phyloP scores from a whole-genome alignment of 345 rosid genomes.

The Lumnitzera littorea region DNA sequence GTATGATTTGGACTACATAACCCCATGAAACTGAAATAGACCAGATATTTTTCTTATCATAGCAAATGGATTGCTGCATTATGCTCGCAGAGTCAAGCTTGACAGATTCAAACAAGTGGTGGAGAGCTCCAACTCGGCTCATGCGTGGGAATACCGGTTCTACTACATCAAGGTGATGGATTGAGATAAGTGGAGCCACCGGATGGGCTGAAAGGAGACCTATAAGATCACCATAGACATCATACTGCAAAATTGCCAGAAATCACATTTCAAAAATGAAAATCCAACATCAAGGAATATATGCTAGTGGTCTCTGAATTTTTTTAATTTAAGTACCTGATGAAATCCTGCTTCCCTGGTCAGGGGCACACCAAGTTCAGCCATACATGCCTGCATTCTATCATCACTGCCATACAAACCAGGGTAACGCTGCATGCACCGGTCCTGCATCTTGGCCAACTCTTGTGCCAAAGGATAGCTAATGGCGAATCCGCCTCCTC shows the following conservation, averaged over 20 bases:
- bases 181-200: conserved; percentile 58
- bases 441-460: conserved; percentile 64
- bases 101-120: conserved; percentile 48
- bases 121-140: conserved; percentile 41
- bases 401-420: conserved; percentile 81
- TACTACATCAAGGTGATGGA: conserved; percentile 80
- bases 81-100: conserved; percentile 63
- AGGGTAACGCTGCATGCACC: conserved; percentile 72
- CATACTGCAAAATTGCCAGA: conserved; percentile 40
- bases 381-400: conserved; percentile 80
- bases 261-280: not conserved
- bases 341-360: conserved; percentile 75
- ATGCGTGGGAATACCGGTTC: conserved; percentile 59
- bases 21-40: conserved; percentile 86
- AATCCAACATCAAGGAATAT: not conserved
- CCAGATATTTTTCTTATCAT: conserved; percentile 52
- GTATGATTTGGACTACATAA: conserved; percentile 57
- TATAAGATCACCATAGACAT: conserved; percentile 66
- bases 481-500: conserved; percentile 85
- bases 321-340: conserved; percentile 39
- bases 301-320: not conserved
- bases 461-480: conserved; percentile 65
- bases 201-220: conserved; percentile 77
- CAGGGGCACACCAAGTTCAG: conserved; percentile 76
- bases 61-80: conserved; percentile 81